Conservation (phyloP, 176 grass and related monocot species). For the Aegilops sharonensis region DNA sequence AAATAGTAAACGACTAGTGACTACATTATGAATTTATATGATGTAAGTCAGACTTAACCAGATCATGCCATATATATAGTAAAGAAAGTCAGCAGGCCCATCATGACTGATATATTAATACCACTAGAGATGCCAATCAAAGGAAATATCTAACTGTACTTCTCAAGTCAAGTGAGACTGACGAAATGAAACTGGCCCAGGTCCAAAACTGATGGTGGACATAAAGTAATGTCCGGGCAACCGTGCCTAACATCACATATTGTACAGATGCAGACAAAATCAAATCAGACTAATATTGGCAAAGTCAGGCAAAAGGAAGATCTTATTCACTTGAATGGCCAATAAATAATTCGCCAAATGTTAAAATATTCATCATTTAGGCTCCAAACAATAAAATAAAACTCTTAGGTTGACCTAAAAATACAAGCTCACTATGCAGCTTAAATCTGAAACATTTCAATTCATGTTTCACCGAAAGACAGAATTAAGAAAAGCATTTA, state of each 20-base stretch:
- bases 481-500: background rate
- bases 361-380: background rate
- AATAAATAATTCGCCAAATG: background rate
- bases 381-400: background rate
- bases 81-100: background rate
- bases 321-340: background rate
- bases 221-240: background rate
- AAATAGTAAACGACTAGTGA: background rate
- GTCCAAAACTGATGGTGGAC: background rate
- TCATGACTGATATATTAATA: background rate
- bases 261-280: conserved; percentile 5
- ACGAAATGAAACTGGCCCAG: background rate
- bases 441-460: conserved; percentile 19
- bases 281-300: background rate
- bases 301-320: background rate
- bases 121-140: background rate
- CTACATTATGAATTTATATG: background rate
- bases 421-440: background rate
- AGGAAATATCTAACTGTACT: background rate
- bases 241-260: background rate
- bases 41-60: background rate
- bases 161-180: background rate
- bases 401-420: background rate
- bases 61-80: background rate
- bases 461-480: background rate